These are phyloP conservation scores for Fusarium annulatum DNA, from an alignment of 2,329 filamentous ascomycete species.

Conservation along the genomic window DNA sequence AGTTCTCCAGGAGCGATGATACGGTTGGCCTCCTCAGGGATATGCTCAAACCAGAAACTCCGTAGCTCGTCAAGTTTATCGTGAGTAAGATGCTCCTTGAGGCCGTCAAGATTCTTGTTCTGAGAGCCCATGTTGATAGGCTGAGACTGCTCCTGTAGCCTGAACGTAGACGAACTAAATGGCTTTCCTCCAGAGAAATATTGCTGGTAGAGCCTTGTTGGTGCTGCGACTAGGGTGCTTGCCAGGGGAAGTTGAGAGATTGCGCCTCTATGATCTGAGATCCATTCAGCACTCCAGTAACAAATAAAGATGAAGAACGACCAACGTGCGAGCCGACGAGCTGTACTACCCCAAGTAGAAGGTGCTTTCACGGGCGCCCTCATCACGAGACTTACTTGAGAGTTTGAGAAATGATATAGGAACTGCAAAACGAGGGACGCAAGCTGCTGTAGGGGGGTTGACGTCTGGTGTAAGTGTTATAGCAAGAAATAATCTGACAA, in stretches of 20 bases:
- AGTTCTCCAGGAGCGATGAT: constrained; percentile 44
- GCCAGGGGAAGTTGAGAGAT: constrained; percentile 6
- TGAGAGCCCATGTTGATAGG: constrained; percentile 8
- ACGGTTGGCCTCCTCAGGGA: constrained; percentile 42
- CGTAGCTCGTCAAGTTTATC: constrained; percentile 47
- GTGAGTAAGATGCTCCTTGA: constrained; percentile 43
- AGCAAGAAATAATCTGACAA: neutral
- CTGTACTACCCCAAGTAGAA: constrained; percentile 6
- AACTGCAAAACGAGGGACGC: neutral
- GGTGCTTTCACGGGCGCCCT: constrained; percentile 7
- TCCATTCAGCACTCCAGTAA: constrained; percentile 35
- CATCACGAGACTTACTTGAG: constrained; percentile 2
- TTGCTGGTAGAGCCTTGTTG: constrained; percentile 2
- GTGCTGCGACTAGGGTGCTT: neutral
- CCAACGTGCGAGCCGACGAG: constrained; percentile 37
- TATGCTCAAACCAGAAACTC: constrained; percentile 54
- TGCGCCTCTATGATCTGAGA: constrained; percentile 24
- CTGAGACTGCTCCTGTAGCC: neutral
- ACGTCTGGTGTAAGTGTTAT: neutral
- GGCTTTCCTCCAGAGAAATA: neutral
- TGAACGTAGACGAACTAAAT: constrained; percentile 8
- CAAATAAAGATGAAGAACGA: constrained; percentile 31
- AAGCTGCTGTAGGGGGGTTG: neutral
- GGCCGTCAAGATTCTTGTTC: neutral
- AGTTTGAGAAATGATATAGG: neutral